Percentiles rank a stretch among this genome's conserved stretches.
Evolutionary conservation across 164 flowering plant genomes (phyloP).

Genomic region (Liriodendron chinense): DNA sequence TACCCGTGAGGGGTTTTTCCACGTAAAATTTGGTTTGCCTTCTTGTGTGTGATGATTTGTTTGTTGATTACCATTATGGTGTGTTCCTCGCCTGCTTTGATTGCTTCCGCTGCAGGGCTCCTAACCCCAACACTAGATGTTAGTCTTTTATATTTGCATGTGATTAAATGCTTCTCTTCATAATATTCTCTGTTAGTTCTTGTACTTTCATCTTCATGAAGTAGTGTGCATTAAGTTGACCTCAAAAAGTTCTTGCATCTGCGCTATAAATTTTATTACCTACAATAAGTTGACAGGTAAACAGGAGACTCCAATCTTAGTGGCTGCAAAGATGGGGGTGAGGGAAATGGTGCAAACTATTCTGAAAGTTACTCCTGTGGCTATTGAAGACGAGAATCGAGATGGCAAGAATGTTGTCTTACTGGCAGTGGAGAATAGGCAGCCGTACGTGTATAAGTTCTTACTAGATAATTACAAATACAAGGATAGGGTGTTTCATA

Average conservation of each 20-base stretch:
- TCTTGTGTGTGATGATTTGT: no score
- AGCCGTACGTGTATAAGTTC: constrained; percentile 29
- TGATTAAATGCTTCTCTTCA: no score
- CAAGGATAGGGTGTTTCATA: constrained; percentile 25
- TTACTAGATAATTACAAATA: constrained; percentile 10
- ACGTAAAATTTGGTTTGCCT: no score
- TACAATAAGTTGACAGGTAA: not conserved
- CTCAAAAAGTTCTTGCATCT: not conserved
- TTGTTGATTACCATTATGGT: no score
- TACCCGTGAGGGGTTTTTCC: no score
- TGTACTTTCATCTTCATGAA: no score
- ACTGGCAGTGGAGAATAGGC: constrained; percentile 46
- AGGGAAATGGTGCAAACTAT: constrained; percentile 39
- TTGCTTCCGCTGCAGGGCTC: no score
- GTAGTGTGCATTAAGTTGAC: no score
- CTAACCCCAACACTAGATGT: no score
- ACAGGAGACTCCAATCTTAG: not conserved
- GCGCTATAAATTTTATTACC: not conserved
- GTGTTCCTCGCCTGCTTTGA: no score
- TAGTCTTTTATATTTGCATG: no score
- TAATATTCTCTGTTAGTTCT: no score
- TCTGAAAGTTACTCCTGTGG: constrained; percentile 25
- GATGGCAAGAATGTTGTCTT: constrained; percentile 34
- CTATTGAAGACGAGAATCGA: constrained; percentile 30
- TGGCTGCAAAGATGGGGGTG: constrained; percentile 19